Conservation (phyloP, 805 yeast species). For the Candida ipomoeae region DNA sequence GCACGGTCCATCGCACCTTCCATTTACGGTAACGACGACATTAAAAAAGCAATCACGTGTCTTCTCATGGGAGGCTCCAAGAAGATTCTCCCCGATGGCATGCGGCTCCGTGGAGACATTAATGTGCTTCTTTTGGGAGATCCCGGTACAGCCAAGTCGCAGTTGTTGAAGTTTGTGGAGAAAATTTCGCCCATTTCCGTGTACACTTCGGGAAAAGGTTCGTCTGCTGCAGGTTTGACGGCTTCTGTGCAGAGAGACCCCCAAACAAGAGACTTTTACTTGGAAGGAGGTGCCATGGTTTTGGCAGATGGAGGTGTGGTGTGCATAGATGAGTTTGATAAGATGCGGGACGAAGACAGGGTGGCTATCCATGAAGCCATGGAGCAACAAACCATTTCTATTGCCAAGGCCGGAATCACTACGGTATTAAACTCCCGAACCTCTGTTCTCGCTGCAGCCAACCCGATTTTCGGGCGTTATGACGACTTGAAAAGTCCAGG, state of each 20-base stretch:
- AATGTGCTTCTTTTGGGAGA: conserved; percentile 92
- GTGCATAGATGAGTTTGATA: conserved; percentile 98
- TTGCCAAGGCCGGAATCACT: conserved; percentile 98
- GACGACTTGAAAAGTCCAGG: conserved; percentile 96
- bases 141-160: conserved; percentile 99
- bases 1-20: conserved; percentile 92
- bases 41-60: conserved; percentile 91
- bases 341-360: conserved; percentile 98
- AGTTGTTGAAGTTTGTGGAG: conserved; percentile 89
- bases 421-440: conserved; percentile 95
- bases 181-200: conserved; percentile 92
- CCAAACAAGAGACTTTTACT: conserved; percentile 80
- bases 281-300: conserved; percentile 99
- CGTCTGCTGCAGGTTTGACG: conserved; percentile 98
- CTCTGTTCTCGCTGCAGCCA: conserved; percentile 95
- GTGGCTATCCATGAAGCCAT: conserved; percentile 99
- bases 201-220: conserved; percentile 98
- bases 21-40: conserved; percentile 89
- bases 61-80: conserved; percentile 91
- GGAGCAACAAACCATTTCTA: conserved; percentile 99
- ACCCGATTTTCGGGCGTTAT: conserved; percentile 94
- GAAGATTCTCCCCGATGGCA: conserved; percentile 88
- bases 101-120: conserved; percentile 95
- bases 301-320: conserved; percentile 99
- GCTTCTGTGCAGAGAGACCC: conserved; percentile 96